Conservation (phyloP, 163 green algal genomes). For the Chlorella variabilis region DNA sequence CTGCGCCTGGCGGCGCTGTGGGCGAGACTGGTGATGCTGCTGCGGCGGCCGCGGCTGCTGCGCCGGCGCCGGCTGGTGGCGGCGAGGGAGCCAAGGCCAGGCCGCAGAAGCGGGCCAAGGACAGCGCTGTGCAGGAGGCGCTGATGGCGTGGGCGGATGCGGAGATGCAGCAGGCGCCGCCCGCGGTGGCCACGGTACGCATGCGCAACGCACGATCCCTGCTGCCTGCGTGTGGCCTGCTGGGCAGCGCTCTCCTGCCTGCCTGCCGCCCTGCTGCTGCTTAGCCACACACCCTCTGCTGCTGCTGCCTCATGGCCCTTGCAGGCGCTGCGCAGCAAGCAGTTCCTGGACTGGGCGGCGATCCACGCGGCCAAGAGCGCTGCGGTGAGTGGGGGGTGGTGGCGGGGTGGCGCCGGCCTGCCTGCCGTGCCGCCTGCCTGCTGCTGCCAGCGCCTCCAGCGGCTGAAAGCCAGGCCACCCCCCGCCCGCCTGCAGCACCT, state of each 20-base stretch:
- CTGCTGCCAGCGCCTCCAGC: neutral
- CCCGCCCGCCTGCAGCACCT: neutral
- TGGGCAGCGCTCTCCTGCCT: neutral
- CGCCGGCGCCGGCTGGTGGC: no score
- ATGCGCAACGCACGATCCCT: neutral
- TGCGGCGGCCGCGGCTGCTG: no score
- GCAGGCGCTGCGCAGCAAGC: slow-evolving; percentile 31
- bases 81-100: neutral
- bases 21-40: no score
- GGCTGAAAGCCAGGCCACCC: no score
- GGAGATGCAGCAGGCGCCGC: slow-evolving; percentile 1
- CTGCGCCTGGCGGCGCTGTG: no score
- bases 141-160: neutral
- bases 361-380: neutral
- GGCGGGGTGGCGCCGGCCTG: no score
- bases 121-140: neutral
- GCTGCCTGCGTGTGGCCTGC: neutral
- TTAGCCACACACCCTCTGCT: neutral
- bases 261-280: neutral
- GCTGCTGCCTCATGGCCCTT: neutral
- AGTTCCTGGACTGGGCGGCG: neutral
- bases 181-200: neutral
- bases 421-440: neutral
- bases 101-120: neutral
- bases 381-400: neutral